phyloP scores from a whole-genome alignment of 441 rosid species.

The Erodium texanum region DNA sequence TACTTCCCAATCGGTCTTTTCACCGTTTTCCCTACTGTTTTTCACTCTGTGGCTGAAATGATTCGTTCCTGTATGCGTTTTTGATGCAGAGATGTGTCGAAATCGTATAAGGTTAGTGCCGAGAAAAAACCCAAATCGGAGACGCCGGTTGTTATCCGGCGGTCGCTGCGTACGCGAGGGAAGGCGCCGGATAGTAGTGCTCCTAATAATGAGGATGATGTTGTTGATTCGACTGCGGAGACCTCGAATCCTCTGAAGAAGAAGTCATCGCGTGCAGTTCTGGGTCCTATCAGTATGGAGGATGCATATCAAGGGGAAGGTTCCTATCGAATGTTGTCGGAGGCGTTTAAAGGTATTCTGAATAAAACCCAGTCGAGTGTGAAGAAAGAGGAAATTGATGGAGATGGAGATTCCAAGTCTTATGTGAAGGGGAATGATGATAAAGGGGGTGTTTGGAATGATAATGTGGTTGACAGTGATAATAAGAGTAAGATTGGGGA shows the following conservation, averaged over 20 bases:
- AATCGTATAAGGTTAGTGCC: constrained; percentile 21
- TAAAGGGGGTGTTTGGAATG: neutral
- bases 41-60: neutral
- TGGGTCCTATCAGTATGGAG: constrained; percentile 43
- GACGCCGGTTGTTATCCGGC: constrained; percentile 45
- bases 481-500: constrained; percentile 24
- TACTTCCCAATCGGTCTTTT: constrained; percentile 12
- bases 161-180: constrained; percentile 59
- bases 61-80: neutral
- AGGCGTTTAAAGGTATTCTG: constrained; percentile 23
- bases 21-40: neutral
- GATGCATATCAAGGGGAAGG: constrained; percentile 35
- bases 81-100: constrained; percentile 30
- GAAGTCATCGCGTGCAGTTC: constrained; percentile 20
- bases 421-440: too few relatives aligned
- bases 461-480: constrained; percentile 12
- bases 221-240: constrained; percentile 15
- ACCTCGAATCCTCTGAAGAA: neutral
- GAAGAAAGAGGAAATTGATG: neutral
- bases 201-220: constrained; percentile 30
- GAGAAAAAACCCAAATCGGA: constrained; percentile 38
- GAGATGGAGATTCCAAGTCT: too few relatives aligned
- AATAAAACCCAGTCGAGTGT: constrained; percentile 17
- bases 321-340: constrained; percentile 30
- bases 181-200: constrained; percentile 30